Percentiles rank a stretch among this genome's conserved stretches.
phyloP scores from a whole-genome alignment of 208 protist species.

The Wallacemonas collosoma region DNA sequence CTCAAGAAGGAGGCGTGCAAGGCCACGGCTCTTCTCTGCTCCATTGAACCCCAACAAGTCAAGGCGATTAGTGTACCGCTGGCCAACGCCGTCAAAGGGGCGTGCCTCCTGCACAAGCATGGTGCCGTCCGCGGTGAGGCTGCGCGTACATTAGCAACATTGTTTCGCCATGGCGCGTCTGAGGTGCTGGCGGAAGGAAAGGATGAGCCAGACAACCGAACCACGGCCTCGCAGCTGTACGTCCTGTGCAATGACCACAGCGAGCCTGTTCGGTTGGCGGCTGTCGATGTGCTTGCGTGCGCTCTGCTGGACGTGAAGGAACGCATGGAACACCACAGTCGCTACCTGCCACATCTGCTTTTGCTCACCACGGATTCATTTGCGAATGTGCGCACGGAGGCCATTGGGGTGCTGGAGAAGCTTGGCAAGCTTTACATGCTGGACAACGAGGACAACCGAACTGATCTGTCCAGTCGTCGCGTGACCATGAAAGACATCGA shows the following conservation, averaged over 20 bases:
- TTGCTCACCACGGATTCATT: slow-evolving; percentile 77
- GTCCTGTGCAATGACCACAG: slow-evolving; percentile 86
- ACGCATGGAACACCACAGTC: slow-evolving; percentile 76
- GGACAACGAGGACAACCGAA: slow-evolving; percentile 91
- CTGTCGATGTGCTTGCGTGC: slow-evolving; percentile 57
- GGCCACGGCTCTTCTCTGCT: slow-evolving; percentile 63
- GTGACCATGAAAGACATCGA: slow-evolving; percentile 92
- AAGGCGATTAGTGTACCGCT: slow-evolving; percentile 65
- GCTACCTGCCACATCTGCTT: slow-evolving; percentile 81
- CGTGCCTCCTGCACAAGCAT: slow-evolving; percentile 87
- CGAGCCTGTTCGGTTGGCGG: slow-evolving; percentile 65
- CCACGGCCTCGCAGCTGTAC: slow-evolving; percentile 61
- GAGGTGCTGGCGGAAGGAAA: slow-evolving; percentile 67
- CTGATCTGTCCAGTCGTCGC: slow-evolving; percentile 75
- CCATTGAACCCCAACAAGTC: slow-evolving; percentile 75
- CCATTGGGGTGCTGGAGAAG: slow-evolving; percentile 48
- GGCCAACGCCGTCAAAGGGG: slow-evolving; percentile 63
- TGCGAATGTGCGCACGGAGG: slow-evolving; percentile 49
- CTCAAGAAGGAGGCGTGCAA: slow-evolving; percentile 87
- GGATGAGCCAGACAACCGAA: slow-evolving; percentile 65
- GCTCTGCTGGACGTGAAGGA: slow-evolving; percentile 80
- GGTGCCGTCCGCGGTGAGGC: slow-evolving; percentile 71
- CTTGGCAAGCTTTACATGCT: slow-evolving; percentile 79
- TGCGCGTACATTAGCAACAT: slow-evolving; percentile 49
- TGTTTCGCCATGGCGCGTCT: slow-evolving; percentile 73